Percentiles rank a stretch among this genome's conserved stretches.
Conservation (phyloP, 179 eudicot genomes). For the Amaranthus tricolor region DNA sequence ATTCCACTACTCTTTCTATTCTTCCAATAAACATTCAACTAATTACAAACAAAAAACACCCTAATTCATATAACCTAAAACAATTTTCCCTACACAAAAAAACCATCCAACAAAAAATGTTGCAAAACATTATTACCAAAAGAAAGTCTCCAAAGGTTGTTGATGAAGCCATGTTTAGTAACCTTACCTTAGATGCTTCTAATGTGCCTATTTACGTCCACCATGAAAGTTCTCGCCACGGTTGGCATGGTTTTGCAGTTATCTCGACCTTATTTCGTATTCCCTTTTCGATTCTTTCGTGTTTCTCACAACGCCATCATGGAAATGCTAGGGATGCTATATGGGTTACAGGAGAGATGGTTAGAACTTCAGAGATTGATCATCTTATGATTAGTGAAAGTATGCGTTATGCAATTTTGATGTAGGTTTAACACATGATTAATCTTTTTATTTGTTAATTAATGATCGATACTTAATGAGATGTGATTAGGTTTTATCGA, state of each 20-base stretch:
- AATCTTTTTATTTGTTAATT: neutral
- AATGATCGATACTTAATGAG: too few species aligned
- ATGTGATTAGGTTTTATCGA: neutral
- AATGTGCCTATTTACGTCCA: conserved; percentile 1
- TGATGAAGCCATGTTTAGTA: conserved; percentile 49
- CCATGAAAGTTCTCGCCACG: conserved; percentile 2
- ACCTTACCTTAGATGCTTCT: neutral
- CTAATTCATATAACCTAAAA: neutral
- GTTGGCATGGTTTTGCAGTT: conserved; percentile 25
- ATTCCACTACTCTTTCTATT: neutral
- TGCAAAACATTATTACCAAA: conserved; percentile 20
- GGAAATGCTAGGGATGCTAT: conserved; percentile 37
- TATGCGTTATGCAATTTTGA: conserved; percentile 66
- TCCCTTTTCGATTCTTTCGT: conserved; percentile 39
- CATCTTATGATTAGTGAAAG: conserved; percentile 71
- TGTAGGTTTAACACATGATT: conserved; percentile 27
- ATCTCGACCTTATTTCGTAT: conserved; percentile 28
- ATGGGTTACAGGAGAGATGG: conserved; percentile 39
- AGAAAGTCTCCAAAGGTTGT: conserved; percentile 59
- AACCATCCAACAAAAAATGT: conserved; percentile 10
- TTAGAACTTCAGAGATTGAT: conserved; percentile 49
- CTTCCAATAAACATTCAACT: neutral
- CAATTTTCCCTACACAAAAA: neutral
- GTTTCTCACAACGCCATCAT: conserved; percentile 35
- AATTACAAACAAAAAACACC: neutral